Base-by-base conservation (phyloP, 192 early-diverging fungal species). In the Backusella tarrabulga region DNA sequence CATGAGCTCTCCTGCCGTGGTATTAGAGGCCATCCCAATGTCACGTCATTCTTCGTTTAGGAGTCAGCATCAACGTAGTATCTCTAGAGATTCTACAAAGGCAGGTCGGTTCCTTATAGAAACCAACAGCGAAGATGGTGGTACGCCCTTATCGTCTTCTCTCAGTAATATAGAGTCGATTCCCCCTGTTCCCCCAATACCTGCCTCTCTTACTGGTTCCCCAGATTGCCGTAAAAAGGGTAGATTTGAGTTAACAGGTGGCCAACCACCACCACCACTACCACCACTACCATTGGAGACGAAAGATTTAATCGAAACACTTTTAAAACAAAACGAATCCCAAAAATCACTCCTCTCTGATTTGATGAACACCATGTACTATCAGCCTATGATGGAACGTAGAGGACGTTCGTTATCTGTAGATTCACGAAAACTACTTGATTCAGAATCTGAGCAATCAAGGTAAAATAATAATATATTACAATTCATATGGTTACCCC, bases 291-390 rank as follows among this genome's bases (percentile, higher is more conserved):
- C 79, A 11, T 46, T 68, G n/a, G 34, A 66, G 11, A 67, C 86
- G 14, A 71, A 71, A 32, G 52, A 63, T 3, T 84, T 87, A 56
- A 40, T 89, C 54, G 81, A 86, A 32, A 60, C 79, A 0, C 73
- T 89, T 1, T 80, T 87, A 44, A 81, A 85, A 19, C 88, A 89
- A 42, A 89, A 84, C 26, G 88, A 89, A 26, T 72, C 74, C 3
- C 86, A 87, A 56, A 81, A 85, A n/a, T 71, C 41, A 11, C 42
- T 87, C 4, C 44, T 89, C 12, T 56, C 50, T 19, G 88, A 87
- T 29, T 66, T 86, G 29, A 63, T 72, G 36, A 38, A 11, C 42
- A 38, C 69, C 1, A 54, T 72, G 68, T 17, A 67, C 7, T 12
- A 54, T 14, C 29, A 50, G 36, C 26, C 21, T 3, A 32, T 32